phyloP scores from a whole-genome alignment of 169 alveolate genomes.

The Plasmodium inui region DNA sequence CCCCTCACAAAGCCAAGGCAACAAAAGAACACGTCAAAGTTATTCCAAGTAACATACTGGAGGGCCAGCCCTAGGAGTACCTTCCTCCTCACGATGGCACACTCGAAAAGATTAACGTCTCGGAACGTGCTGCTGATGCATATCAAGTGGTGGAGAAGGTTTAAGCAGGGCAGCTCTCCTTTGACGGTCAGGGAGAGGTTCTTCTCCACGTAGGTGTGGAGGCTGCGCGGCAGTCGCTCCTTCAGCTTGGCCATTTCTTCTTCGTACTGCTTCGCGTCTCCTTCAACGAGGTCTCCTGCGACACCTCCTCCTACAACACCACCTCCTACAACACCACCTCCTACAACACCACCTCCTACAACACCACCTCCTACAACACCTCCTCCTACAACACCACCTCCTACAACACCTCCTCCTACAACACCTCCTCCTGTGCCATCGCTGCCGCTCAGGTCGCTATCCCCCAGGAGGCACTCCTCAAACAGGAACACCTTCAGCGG shows the following conservation, averaged over 20 bases:
- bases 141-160: not conserved
- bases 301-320: not conserved
- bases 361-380: no score
- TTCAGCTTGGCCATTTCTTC: not conserved
- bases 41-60: not conserved
- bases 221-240: not conserved
- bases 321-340: not conserved
- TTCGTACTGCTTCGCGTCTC: not conserved
- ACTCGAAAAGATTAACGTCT: not conserved
- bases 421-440: not conserved
- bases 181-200: not conserved
- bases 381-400: no score
- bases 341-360: not conserved
- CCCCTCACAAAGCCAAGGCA: not conserved
- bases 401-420: no score
- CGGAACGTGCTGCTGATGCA: not conserved
- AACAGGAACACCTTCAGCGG: constrained; percentile 25
- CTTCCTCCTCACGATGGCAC: not conserved
- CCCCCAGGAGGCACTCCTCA: not conserved
- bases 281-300: not conserved
- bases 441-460: not conserved
- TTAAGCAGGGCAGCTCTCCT: not conserved
- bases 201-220: not conserved
- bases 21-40: not conserved
- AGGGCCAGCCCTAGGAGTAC: not conserved